Percentiles rank a stretch among this genome's conserved stretches.
Evolutionary conservation across 352 stramenopile species (phyloP).

Genomic region (Elongisporangium senticosum): DNA sequence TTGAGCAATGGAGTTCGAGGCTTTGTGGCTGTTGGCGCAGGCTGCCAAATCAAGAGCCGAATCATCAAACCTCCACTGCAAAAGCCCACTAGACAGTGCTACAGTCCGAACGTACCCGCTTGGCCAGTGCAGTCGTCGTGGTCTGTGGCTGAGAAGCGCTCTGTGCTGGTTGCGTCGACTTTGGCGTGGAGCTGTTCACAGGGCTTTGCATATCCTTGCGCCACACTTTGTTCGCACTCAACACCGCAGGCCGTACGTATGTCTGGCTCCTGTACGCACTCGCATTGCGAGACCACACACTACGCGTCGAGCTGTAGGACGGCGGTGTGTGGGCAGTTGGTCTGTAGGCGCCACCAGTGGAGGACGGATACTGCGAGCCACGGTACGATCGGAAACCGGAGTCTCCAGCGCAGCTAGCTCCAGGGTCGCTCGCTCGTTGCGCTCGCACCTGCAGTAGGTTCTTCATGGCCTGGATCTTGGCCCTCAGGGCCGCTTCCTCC

Average conservation of each 20-base stretch:
- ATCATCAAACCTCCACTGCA: background rate
- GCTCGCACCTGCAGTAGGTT: slow-evolving; percentile 48
- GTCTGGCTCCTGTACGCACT: background rate
- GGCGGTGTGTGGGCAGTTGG: background rate
- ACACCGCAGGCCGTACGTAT: background rate
- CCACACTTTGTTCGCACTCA: slow-evolving; percentile 61
- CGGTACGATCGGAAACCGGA: slow-evolving; percentile 3
- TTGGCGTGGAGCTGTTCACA: background rate
- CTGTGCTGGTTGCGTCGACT: background rate
- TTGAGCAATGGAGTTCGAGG: background rate
- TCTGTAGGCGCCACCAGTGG: background rate
- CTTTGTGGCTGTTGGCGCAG: background rate
- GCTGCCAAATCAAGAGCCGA: background rate
- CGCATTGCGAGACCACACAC: background rate
- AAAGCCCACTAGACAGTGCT: background rate
- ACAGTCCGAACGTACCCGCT: background rate
- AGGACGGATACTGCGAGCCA: background rate
- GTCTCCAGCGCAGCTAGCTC: background rate
- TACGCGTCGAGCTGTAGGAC: background rate
- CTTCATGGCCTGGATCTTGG: slow-evolving; percentile 81
- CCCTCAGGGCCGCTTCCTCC: slow-evolving; percentile 65
- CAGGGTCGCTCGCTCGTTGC: background rate
- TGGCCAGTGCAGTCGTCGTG: background rate
- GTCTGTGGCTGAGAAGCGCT: background rate
- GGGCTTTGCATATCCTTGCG: slow-evolving; percentile 12